A percentile compares a stretch with the other conserved stretches of the same genome.
Evolutionary conservation across 2,329 filamentous ascomycete species (phyloP).

Genomic region (Lachnellula cervina): DNA sequence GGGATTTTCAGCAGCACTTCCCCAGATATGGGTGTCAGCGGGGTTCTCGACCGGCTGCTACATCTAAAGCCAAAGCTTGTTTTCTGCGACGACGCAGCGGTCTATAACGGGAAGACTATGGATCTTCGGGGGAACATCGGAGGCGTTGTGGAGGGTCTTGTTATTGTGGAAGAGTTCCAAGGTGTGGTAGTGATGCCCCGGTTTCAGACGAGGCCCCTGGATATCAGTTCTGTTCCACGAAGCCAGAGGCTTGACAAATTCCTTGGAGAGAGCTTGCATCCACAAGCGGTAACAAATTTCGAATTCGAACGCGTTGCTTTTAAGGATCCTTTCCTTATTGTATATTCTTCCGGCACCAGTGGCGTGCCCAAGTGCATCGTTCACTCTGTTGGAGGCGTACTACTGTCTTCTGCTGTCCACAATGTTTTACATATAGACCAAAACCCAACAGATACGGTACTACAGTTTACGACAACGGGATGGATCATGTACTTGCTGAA

Average conservation of each 20-base stretch:
- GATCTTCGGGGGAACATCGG: constrained; percentile 69
- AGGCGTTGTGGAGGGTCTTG: constrained; percentile 61
- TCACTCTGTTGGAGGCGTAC: constrained; percentile 63
- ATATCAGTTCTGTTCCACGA: constrained; percentile 49
- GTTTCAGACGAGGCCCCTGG: constrained; percentile 52
- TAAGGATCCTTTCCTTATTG: constrained; percentile 70
- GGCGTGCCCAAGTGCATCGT: constrained; percentile 83
- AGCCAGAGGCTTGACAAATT: constrained; percentile 37
- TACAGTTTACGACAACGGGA: constrained; percentile 63
- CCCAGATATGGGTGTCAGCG: constrained; percentile 79
- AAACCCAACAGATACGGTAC: constrained; percentile 36
- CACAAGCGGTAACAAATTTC: neutral
- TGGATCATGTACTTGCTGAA: constrained; percentile 84
- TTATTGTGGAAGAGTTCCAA: constrained; percentile 53
- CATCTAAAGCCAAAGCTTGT: constrained; percentile 74
- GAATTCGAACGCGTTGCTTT: constrained; percentile 27
- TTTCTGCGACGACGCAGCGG: constrained; percentile 76
- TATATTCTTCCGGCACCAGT: constrained; percentile 76
- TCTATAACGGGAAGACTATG: constrained; percentile 73
- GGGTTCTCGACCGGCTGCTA: constrained; percentile 66
- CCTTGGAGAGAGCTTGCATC: constrained; percentile 28
- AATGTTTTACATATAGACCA: constrained; percentile 46
- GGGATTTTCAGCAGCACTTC: constrained; percentile 71
- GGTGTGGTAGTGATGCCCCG: constrained; percentile 62
- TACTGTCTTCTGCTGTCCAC: constrained; percentile 60